Percentiles rank a stretch among this genome's conserved stretches.
Conservation (phyloP, 805 yeast species). For the Lipomyces chichibuensis region DNA sequence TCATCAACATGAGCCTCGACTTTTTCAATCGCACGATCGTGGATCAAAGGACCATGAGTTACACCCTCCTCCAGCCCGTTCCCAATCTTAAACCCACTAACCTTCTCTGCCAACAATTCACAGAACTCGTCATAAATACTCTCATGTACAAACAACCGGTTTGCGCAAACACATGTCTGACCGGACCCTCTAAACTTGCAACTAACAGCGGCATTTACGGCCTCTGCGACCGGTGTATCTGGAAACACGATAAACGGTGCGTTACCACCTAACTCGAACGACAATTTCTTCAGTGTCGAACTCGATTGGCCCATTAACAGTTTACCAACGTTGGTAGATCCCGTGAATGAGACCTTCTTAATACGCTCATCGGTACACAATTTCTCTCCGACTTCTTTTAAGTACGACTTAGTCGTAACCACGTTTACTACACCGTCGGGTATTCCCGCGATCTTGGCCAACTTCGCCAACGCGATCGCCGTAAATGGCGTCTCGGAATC, state of each 20-base stretch:
- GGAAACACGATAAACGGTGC: constrained; percentile 78
- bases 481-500: constrained; percentile 75
- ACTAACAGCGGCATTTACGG: constrained; percentile 66
- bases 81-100: constrained; percentile 58
- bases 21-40: constrained; percentile 62
- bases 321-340: constrained; percentile 75
- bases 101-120: constrained; percentile 52
- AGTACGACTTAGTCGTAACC: constrained; percentile 49
- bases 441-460: constrained; percentile 68
- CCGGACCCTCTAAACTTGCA: constrained; percentile 77
- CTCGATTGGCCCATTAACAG: constrained; percentile 62
- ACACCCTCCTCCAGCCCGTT: constrained; percentile 60
- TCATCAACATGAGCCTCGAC: constrained; percentile 66
- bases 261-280: constrained; percentile 79
- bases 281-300: constrained; percentile 66
- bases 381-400: constrained; percentile 50
- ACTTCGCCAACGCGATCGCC: constrained; percentile 66
- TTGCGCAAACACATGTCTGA: constrained; percentile 66
- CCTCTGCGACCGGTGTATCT: constrained; percentile 71
- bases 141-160: constrained; percentile 50
- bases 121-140: constrained; percentile 66
- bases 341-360: constrained; percentile 74
- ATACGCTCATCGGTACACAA: constrained; percentile 60
- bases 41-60: constrained; percentile 79
- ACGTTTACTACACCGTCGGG: constrained; percentile 72